Evolutionary conservation across 768 basidiomycete genomes (phyloP).

Genomic region (Phaffia australis): DNA sequence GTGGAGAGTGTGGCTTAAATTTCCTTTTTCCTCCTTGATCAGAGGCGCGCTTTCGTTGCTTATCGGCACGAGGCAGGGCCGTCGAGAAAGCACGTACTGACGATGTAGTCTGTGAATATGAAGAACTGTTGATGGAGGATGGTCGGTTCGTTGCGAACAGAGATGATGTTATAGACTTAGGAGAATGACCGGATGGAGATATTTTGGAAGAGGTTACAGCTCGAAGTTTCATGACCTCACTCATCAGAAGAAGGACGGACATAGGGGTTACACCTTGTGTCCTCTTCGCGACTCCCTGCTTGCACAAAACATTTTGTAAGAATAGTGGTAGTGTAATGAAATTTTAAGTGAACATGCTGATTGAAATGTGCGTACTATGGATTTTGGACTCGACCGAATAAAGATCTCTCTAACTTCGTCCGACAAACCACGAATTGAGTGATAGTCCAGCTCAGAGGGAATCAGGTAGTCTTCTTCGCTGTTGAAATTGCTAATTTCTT

Average conservation of each 20-base stretch:
- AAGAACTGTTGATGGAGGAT: not conserved
- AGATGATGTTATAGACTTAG: too few species aligned
- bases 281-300: conserved; percentile 75
- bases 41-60: too few species aligned
- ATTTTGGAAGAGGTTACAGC: not conserved
- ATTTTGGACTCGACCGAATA: conserved; percentile 51
- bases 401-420: conserved; percentile 63
- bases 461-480: conserved; percentile 64
- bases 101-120: not conserved
- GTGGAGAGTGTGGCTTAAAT: too few species aligned
- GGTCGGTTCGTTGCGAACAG: not conserved
- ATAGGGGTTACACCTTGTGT: conserved; percentile 88
- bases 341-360: not conserved
- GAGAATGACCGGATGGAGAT: too few species aligned
- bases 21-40: too few species aligned
- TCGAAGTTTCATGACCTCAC: conserved; percentile 1
- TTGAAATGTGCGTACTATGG: conserved; percentile 45
- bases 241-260: conserved; percentile 18
- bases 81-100: too few species aligned
- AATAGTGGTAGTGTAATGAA: not conserved
- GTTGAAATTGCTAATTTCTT: conserved; percentile 61
- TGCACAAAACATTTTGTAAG: not conserved
- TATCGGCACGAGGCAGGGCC: too few species aligned
- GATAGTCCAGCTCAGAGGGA: conserved; percentile 62
- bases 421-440: conserved; percentile 55